Evolutionary conservation across 306 rosid genomes (phyloP), one percentile per base, ranked within the genome.

Genomic region (Cucurbita maxima): DNA sequence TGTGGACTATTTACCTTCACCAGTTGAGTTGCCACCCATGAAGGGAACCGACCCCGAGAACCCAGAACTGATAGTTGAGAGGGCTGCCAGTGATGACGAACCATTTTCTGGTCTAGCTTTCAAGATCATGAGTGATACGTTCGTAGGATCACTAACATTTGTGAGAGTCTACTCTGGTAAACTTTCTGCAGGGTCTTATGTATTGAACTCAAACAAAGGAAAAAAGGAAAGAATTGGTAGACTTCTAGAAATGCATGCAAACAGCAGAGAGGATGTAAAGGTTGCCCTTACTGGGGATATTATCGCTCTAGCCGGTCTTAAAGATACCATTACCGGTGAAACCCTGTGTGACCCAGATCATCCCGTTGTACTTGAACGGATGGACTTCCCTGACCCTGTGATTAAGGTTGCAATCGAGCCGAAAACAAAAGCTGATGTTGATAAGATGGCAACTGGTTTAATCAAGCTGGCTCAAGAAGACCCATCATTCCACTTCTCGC

Each of bases 381-480:
- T 91, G 99, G 99, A 94, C 86, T 94, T 94, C 86, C 97, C 96
- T 62, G 99, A 94, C 81, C 99, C 99, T 64, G 97, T 94, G 36
- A 94, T 94, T 72, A 94, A 94, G 87, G 97, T 94, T 79, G 99
- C 99, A 38, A 91, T 94, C 77, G 97, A 94, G 83, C 99, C 99
- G 81, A 94, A 94, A 77, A 94, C 99, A 76, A 94, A 94, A 85
- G 97, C 97, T 71, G 99, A 94, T 73, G 73, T 94, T 67, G 99
- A 94, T 80, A 94, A 84, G 84, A 94, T 90, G 99, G 96, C 89
- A 58, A 77, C 78, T 79, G 97, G 99, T 78, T 83, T 94, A 80
- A 77, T 91, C 75, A 94, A 94, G 83, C 96, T 94, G 72, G 95
- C 99, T 72, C 99, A 94, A 78, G 99, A 94, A 79, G 99, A 94